phyloP scores from a whole-genome alignment of 2,329 filamentous ascomycete species.

The Rhytidhysteron rufulum region DNA sequence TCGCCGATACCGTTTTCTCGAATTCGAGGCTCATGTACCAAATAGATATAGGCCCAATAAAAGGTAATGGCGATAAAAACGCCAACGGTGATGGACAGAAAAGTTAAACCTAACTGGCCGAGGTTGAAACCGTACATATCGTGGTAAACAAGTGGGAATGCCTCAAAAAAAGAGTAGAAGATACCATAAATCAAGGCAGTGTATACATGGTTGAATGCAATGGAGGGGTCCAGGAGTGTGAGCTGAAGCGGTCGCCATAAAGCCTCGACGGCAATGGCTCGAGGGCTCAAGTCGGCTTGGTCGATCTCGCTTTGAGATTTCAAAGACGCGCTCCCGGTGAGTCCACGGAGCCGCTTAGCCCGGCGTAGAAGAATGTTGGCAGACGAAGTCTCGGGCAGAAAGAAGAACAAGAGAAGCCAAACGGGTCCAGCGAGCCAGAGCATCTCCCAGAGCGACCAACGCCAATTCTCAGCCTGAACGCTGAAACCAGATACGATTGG shows the following conservation, averaged over 20 bases:
- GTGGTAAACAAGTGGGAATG: conserved; percentile 63
- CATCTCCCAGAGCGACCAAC: conserved; percentile 85
- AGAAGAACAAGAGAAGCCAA: conserved; percentile 76
- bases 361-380: conserved; percentile 70
- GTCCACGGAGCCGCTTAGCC: conserved; percentile 66
- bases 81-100: conserved; percentile 75
- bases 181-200: conserved; percentile 77
- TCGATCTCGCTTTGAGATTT: conserved; percentile 80
- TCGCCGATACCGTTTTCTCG: conserved; percentile 63
- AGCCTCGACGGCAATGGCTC: conserved; percentile 50
- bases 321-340: conserved; percentile 61
- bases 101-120: conserved; percentile 74
- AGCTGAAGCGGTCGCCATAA: conserved; percentile 74
- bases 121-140: conserved; percentile 73
- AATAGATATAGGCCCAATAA: conserved; percentile 73
- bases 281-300: conserved; percentile 36
- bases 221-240: conserved; percentile 77
- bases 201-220: conserved; percentile 78
- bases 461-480: conserved; percentile 67
- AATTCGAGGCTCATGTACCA: conserved; percentile 59
- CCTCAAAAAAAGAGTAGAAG: conserved; percentile 73
- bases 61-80: conserved; percentile 62
- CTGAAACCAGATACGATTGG: conserved; percentile 71
- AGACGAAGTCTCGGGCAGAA: conserved; percentile 82
- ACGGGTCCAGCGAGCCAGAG: conserved; percentile 69